Evolutionary conservation across 805 yeast genomes (phyloP).

Genomic region (Saccharomycopsis sp.): DNA sequence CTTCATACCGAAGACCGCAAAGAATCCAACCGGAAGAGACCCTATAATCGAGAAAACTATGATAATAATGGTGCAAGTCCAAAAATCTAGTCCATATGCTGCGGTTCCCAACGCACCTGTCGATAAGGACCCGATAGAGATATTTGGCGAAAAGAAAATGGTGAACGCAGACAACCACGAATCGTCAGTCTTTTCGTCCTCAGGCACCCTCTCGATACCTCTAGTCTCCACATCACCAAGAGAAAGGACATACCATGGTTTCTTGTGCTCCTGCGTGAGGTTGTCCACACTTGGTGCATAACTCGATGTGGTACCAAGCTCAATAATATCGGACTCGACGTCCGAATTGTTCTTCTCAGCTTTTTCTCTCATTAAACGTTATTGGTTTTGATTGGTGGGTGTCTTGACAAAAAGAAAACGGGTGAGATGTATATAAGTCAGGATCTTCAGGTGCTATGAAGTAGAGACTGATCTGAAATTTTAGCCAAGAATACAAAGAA

Average conservation of each 20-base stretch:
- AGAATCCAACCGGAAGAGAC: conserved; percentile 71
- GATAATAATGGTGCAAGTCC: conserved; percentile 60
- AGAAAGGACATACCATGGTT: not conserved
- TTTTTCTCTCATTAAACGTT: not conserved
- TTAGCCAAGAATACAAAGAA: not conserved
- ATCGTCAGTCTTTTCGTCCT: conserved; percentile 65
- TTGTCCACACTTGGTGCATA: not conserved
- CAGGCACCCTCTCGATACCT: conserved; percentile 78
- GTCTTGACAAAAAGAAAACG: not conserved
- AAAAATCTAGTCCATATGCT: conserved; percentile 61
- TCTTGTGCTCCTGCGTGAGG: not conserved
- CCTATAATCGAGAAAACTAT: conserved; percentile 73
- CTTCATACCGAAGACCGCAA: conserved; percentile 75
- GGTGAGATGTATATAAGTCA: not conserved
- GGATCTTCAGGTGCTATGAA: not conserved
- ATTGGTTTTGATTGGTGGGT: not conserved
- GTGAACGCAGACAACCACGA: conserved; percentile 65
- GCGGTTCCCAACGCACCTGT: conserved; percentile 67
- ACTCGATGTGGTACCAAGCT: not conserved
- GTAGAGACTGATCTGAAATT: not conserved
- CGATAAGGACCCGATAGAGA: conserved; percentile 76
- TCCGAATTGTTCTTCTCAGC: not conserved
- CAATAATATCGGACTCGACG: not conserved
- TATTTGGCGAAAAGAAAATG: conserved; percentile 88
- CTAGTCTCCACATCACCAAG: conserved; percentile 42